Percentiles rank a stretch among this genome's conserved stretches.
Conservation (phyloP, 257 asterid species). For the Prunella vulgaris region DNA sequence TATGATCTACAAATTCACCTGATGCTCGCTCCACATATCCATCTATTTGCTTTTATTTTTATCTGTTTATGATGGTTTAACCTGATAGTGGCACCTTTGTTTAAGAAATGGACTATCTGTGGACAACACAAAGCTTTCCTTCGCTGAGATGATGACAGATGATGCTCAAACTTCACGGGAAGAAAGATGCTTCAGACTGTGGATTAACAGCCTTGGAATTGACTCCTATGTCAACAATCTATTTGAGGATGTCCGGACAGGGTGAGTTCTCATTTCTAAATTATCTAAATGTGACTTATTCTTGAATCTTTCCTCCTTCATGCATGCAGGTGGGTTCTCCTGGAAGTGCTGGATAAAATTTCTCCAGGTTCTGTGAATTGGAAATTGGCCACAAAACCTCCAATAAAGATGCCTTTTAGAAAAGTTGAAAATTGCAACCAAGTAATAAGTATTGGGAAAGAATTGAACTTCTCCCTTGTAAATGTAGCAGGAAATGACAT, state of each 20-base stretch:
- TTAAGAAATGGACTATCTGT: constrained; percentile 52
- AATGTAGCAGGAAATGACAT: constrained; percentile 91
- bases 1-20: too few relatives aligned
- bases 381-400: constrained; percentile 85
- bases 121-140: constrained; percentile 53
- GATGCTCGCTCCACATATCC: too few relatives aligned
- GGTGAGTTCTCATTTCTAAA: constrained; percentile 44
- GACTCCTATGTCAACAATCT: constrained; percentile 65
- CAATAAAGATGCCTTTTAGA: constrained; percentile 82
- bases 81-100: neutral
- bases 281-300: neutral
- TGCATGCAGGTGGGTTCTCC: constrained; percentile 65
- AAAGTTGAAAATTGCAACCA: constrained; percentile 92
- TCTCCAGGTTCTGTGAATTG: constrained; percentile 70
- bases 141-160: constrained; percentile 87
- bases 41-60: neutral
- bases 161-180: constrained; percentile 92
- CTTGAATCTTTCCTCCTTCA: neutral
- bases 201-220: constrained; percentile 95
- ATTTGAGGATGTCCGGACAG: constrained; percentile 80
- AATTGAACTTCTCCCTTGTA: constrained; percentile 75
- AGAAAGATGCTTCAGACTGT: constrained; percentile 91
- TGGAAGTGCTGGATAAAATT: constrained; percentile 74
- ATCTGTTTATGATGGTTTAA: neutral
- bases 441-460: constrained; percentile 76